Evolutionary conservation across 306 rosid species (phyloP).

Genomic region (Quercus alba): DNA sequence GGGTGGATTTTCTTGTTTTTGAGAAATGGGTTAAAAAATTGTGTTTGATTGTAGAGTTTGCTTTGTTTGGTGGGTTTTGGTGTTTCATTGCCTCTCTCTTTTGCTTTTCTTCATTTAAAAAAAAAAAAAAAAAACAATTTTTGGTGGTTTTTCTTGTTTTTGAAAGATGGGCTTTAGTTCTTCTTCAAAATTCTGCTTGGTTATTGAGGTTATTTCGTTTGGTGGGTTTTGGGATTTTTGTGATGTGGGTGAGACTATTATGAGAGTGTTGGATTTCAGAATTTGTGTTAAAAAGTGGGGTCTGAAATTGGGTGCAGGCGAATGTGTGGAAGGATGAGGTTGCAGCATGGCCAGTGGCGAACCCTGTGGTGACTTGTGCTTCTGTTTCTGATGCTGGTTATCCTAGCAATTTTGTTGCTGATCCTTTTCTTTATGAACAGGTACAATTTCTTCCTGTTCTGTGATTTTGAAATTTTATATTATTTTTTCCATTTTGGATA

Average conservation of each 20-base stretch:
- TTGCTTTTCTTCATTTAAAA: not conserved
- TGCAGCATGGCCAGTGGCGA: conserved; percentile 97
- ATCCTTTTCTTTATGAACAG: conserved; percentile 89
- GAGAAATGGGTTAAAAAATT: no score
- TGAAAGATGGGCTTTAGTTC: not conserved
- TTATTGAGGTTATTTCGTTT: not conserved
- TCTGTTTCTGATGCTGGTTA: conserved; percentile 86
- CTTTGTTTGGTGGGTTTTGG: no score
- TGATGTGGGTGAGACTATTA: not conserved
- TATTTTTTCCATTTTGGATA: not conserved
- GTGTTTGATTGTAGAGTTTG: no score
- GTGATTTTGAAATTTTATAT: not conserved
- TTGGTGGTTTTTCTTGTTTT: no score
- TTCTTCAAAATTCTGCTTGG: not conserved
- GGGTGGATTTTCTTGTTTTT: no score
- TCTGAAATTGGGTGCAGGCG: conserved; percentile 46
- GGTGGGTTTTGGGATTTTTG: not conserved
- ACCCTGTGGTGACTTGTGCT: conserved; percentile 92
- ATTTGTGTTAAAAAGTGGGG: conserved; percentile 11
- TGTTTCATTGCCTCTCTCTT: no score
- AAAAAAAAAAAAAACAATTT: not conserved
- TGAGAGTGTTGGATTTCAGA: conserved; percentile 5
- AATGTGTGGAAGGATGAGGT: conserved; percentile 65
- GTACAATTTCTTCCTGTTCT: conserved; percentile 30
- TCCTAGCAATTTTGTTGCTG: conserved; percentile 97